A percentile compares a stretch with the other conserved stretches of the same genome.
phyloP scores from a whole-genome alignment of 1,139 yeast genomes.

The Protomyces lactucae-debilis region DNA sequence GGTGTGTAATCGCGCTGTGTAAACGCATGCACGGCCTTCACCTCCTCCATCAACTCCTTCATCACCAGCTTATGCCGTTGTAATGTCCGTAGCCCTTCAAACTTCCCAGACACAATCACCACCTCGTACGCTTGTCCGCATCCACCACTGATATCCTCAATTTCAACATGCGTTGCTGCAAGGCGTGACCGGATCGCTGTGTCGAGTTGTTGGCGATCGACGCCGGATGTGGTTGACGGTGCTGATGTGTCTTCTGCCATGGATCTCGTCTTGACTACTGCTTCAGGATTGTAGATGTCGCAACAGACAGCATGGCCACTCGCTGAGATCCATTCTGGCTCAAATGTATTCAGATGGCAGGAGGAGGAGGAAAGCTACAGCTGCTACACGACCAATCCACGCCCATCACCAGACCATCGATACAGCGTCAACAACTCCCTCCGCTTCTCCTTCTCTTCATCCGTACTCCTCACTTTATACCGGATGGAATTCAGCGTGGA shows the following conservation, averaged over 20 bases:
- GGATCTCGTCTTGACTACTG: no score
- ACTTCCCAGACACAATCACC: slow-evolving; percentile 71
- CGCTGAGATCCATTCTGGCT: no score
- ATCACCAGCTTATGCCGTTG: slow-evolving; percentile 85
- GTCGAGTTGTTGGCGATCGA: slow-evolving; percentile 18
- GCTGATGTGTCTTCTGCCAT: background rate
- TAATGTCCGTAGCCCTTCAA: slow-evolving; percentile 76
- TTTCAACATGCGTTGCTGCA: slow-evolving; percentile 23
- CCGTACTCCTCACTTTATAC: slow-evolving; percentile 26
- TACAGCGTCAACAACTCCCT: slow-evolving; percentile 37
- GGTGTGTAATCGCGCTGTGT: slow-evolving; percentile 56
- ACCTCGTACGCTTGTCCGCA: slow-evolving; percentile 82
- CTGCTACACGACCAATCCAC: slow-evolving; percentile 35
- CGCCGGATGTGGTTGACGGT: slow-evolving; percentile 9
- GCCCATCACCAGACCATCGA: slow-evolving; percentile 37
- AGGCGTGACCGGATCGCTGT: slow-evolving; percentile 20
- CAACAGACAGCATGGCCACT: no score
- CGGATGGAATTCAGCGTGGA: slow-evolving; percentile 33
- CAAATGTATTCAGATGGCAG: no score
- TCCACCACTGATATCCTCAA: slow-evolving; percentile 48
- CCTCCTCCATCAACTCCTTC: slow-evolving; percentile 69
- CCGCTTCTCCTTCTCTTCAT: slow-evolving; percentile 33
- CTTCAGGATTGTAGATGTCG: no score
- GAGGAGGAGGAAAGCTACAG: background rate
- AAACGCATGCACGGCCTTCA: slow-evolving; percentile 84